Percentiles rank a stretch among this genome's conserved stretches.
These are phyloP conservation scores for Ophiorrhiza pumila DNA, from an alignment of 257 asterid genomes.

Conservation along the genomic window DNA sequence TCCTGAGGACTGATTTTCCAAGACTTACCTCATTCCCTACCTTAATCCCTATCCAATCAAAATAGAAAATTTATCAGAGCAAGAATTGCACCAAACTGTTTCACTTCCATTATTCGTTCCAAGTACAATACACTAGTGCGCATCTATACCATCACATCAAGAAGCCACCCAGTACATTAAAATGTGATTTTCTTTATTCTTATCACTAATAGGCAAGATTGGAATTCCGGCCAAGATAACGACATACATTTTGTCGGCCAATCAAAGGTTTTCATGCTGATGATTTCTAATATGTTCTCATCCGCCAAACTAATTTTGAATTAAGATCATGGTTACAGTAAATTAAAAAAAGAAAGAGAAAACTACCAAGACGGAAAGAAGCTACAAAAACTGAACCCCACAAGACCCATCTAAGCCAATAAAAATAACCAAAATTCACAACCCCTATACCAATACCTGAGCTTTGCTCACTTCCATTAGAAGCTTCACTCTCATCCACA, in stretches of 20 bases:
- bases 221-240: not conserved
- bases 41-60: constrained; percentile 36
- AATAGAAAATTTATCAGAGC: constrained; percentile 5
- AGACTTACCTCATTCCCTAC: constrained; percentile 27
- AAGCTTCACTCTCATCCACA: constrained; percentile 18
- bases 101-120: not conserved
- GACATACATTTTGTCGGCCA: not conserved
- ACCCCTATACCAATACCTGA: constrained; percentile 40
- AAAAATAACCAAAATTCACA: not conserved
- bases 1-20: constrained; percentile 27
- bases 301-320: not conserved
- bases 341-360: not conserved
- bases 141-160: not conserved
- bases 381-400: not conserved
- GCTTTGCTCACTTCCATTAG: constrained; percentile 15
- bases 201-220: not conserved
- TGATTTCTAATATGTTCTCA: not conserved
- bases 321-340: too few relatives aligned
- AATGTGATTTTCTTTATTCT: not conserved
- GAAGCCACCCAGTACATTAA: not conserved
- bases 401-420: not conserved
- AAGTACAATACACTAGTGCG: not conserved
- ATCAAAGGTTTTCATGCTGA: not conserved
- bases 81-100: not conserved
- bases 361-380: not conserved